A percentile compares a stretch with the other conserved stretches of the same genome.
Evolutionary conservation across 768 basidiomycete genomes (phyloP).

Genomic region (Mycena polygramma): DNA sequence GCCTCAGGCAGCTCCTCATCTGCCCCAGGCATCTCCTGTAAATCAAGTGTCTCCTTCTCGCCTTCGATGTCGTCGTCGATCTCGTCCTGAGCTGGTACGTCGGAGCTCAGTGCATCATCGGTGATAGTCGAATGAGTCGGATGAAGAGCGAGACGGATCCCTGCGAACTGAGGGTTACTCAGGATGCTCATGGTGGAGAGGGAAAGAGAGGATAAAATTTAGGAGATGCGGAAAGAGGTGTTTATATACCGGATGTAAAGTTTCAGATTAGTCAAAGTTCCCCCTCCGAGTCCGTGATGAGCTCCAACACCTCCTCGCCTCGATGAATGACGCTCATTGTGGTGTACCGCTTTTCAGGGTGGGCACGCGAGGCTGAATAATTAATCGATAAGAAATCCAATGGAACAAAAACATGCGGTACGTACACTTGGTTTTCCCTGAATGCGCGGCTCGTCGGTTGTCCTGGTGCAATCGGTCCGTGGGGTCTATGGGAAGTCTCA

Average conservation of each 20-base stretch:
- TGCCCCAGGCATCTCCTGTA: neutral
- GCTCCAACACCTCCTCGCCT: conserved; percentile 19
- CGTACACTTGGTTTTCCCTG: neutral
- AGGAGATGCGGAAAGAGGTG: conserved; percentile 14
- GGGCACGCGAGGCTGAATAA: neutral
- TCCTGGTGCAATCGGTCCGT: neutral
- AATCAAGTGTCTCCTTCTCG: conserved; percentile 5
- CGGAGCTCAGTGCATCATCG: neutral
- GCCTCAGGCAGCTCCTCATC: neutral
- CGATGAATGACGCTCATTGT: conserved; percentile 12
- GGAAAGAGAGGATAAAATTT: conserved; percentile 4
- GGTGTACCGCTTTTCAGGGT: conserved; percentile 11
- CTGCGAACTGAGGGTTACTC: conserved; percentile 10
- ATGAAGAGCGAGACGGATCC: conserved; percentile 7
- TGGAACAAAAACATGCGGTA: neutral
- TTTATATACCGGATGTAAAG: conserved; percentile 18
- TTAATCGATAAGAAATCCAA: neutral
- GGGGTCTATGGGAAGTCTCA: neutral
- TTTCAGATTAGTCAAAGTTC: conserved; percentile 2
- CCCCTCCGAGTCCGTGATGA: conserved; percentile 1
- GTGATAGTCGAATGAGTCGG: too few species aligned
- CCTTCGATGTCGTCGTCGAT: conserved; percentile 28
- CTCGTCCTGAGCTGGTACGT: conserved; percentile 14
- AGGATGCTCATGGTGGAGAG: conserved; percentile 9
- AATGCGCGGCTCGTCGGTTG: neutral